Base-by-base conservation (phyloP, 2,329 filamentous ascomycete species). In the Penicillium palitans region DNA sequence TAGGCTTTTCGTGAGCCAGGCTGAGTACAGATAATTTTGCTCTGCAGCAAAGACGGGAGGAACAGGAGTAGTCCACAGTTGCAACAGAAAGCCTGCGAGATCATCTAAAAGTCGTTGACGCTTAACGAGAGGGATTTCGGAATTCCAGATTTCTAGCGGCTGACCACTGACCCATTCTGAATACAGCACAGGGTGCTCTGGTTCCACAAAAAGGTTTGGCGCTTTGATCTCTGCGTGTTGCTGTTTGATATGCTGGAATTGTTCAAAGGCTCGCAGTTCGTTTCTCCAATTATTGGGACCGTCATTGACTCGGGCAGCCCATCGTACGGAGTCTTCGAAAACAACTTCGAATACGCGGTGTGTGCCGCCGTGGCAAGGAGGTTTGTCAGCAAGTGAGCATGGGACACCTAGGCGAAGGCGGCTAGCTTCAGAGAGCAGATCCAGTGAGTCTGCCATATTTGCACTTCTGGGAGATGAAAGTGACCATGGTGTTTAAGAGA, bases 1-100 rank as follows among this genome's bases (percentile, higher is more conserved):
- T 2, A 65, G 40, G 13, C 54, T 61, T 19, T 58, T n/a, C 2
- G 50, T 57, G 9, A 65, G 53, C 62, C 61, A 65, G 2, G 6
- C 10, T 7, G 61, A 63, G 48, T 63, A 63, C 2, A 25, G 39
- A 15, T 12, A 25, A 24, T 15, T 45, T 52, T 55, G 17, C n/a
- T 24, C 52, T 37, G 10, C 7, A 13, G 12, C 7, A 40, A 57
- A 31, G 33, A 3, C 21, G 8, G 42, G 12, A 24, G 50, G 58
- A 24, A 25, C 29, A 15, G 54, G 41, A n/a, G 49, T 58, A 45
- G 54, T 58, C 61, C 49, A 61, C 42, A 62, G 39, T 46, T 63
- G 54, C 46, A 60, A 35, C 12, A 61, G 27, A 27, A 59, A 60
- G 17, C 60, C 58, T 4, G 60, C 60, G 35, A 61, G 40, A 4